Base-by-base conservation (phyloP, 2,329 filamentous ascomycete genomes). In the Pseudogymnoascus sp. region DNA sequence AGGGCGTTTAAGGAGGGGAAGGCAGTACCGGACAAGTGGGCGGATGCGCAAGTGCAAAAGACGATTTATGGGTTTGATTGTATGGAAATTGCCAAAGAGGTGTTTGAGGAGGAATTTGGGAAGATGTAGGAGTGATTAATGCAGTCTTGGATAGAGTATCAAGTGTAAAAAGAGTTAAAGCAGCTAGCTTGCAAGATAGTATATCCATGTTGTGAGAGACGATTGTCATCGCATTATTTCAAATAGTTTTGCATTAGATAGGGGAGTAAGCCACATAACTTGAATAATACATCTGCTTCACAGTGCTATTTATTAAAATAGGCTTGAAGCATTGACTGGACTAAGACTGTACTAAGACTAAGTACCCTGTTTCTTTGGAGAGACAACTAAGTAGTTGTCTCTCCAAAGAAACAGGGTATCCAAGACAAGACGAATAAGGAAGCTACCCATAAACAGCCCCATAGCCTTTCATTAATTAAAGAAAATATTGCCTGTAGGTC, bases 31-130 rank as follows among this genome's bases (percentile, higher is more conserved):
- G 86, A 88, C 74, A 88, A 87, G 75, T 88, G 86, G 86, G 84
- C 84, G 2, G 87, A 86, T 72, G 84, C 85, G 8, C 85, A 88
- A 68, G 83, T 88, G 42, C 86, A 88, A 73, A 79, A 81, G 72
- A 81, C 82, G 78, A 82, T 88, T 64, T 88, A 88, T 72, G 80
- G 81, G 9, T 79, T 85, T 68, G 85, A 88, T 72, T 86, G 84
- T 69, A 77, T 82, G 59, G 73, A 77, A 68, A 79, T 83, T 61
- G 79, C 83, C 0, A 72, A 73, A 59, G 80, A 83, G 45, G 74
- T 75, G 63, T 86, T 84, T 70, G 76, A 79, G 9, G 73, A 77
- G 68, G 66, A 83, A 39, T 82, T 73, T 60, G 45, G 62, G 52
- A 52, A 52, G n/a, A 52, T 52, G 45, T 52, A 18, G 12, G 7